Percentiles rank a stretch among this genome's conserved stretches.
Evolutionary conservation across 2,329 filamentous ascomycete genomes (phyloP).

Genomic region (Xylariomycetidae sp.): DNA sequence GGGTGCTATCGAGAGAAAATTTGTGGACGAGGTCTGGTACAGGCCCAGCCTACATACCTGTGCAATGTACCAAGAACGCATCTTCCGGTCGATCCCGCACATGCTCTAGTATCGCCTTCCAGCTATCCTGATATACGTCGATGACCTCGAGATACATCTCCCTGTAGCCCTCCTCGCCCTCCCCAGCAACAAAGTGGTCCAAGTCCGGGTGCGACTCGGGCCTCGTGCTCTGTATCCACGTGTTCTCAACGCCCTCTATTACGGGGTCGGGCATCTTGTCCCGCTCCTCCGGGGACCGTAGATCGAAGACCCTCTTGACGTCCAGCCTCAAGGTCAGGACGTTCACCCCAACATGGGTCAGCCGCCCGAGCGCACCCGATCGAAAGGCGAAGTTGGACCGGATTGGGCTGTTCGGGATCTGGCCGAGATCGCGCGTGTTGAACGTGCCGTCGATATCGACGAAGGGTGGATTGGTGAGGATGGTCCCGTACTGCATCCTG

Average conservation of each 20-base stretch:
- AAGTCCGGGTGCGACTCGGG: slow-evolving; percentile 34
- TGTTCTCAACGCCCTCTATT: slow-evolving; percentile 39
- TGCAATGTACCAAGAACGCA: slow-evolving; percentile 50
- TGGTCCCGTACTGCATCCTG: slow-evolving; percentile 28
- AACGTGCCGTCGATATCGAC: slow-evolving; percentile 41
- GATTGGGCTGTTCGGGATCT: slow-evolving; percentile 36
- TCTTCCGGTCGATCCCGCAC: slow-evolving; percentile 41
- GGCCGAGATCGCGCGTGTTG: slow-evolving; percentile 48
- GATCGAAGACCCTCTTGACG: slow-evolving; percentile 45
- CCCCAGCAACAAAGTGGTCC: slow-evolving; percentile 38
- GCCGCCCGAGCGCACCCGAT: slow-evolving; percentile 37
- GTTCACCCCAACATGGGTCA: slow-evolving; percentile 31
- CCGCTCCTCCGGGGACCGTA: slow-evolving; percentile 43
- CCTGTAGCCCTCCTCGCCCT: slow-evolving; percentile 39
- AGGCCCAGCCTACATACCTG: slow-evolving; percentile 44
- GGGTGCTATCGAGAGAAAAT: no score
- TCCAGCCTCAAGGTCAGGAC: slow-evolving; percentile 32
- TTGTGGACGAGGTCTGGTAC: no score
- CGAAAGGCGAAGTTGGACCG: slow-evolving; percentile 40
- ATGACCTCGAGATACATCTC: slow-evolving; percentile 45
- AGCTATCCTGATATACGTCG: slow-evolving; percentile 35
- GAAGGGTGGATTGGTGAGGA: slow-evolving; percentile 41
- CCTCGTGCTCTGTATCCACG: slow-evolving; percentile 35
- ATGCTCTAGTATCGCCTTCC: slow-evolving; percentile 42
- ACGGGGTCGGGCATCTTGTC: slow-evolving; percentile 36